These are phyloP conservation scores for Puccinia horiana DNA, from an alignment of 1,284 basidiomycete genomes.

Conservation along the genomic window DNA sequence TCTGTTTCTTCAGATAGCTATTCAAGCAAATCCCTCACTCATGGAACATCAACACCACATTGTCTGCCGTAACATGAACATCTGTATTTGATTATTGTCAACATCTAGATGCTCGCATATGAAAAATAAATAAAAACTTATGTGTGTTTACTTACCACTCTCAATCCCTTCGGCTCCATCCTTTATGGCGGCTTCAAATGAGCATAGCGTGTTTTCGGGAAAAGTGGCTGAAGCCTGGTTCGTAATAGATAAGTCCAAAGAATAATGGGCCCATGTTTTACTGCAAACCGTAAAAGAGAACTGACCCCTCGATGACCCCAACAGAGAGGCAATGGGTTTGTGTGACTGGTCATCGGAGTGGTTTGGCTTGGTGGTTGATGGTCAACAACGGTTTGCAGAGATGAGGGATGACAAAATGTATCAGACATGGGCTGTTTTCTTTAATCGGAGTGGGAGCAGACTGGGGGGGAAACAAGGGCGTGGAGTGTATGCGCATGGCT, in stretches of 20 bases:
- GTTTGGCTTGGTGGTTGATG: conserved; percentile 3
- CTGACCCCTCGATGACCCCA: conserved; percentile 21
- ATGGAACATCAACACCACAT: conserved; percentile 91
- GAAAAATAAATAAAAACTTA: background rate
- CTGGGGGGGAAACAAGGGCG: too few species aligned
- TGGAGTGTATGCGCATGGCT: too few species aligned
- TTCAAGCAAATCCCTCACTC: conserved; percentile 66
- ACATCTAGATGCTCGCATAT: too few species aligned
- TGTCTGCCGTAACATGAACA: conserved; percentile 89
- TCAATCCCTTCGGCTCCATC: conserved; percentile 95
- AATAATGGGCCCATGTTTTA: too few species aligned
- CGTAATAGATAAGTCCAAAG: background rate
- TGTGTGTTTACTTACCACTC: conserved; percentile 63
- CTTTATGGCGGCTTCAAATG: conserved; percentile 86
- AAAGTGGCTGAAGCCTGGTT: conserved; percentile 75
- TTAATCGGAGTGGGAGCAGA: too few species aligned
- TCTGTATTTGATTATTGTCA: conserved; percentile 70
- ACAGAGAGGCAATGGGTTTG: background rate
- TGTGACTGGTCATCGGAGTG: background rate
- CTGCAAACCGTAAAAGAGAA: too few species aligned
- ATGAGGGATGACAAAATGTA: too few species aligned
- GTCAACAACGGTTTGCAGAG: too few species aligned
- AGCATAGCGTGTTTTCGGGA: conserved; percentile 85
- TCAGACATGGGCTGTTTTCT: too few species aligned
- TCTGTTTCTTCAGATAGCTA: background rate